phyloP scores from a whole-genome alignment of 768 basidiomycete genomes.

The Auricularia cornea region DNA sequence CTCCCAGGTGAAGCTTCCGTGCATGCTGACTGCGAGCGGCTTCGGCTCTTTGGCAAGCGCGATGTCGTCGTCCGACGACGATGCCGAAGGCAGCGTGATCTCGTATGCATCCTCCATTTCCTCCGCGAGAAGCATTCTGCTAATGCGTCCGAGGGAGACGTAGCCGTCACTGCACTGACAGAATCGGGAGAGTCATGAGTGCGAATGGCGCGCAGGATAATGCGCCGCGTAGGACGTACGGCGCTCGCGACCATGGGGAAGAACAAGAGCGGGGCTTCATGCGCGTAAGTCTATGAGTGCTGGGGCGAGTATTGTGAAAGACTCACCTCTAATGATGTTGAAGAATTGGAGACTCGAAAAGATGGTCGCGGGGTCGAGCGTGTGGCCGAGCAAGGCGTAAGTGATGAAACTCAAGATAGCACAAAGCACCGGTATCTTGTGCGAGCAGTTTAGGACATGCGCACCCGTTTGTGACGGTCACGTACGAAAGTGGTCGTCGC shows the following conservation, averaged over 20 bases:
- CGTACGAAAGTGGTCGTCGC: not conserved
- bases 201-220: not conserved
- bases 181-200: not conserved
- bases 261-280: not conserved
- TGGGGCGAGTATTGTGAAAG: too few species aligned
- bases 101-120: conserved; percentile 41
- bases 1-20: conserved; percentile 50
- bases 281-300: too few species aligned
- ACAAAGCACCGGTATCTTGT: conserved; percentile 38
- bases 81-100: conserved; percentile 26
- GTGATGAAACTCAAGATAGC: conserved; percentile 41
- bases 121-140: conserved; percentile 43
- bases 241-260: conserved; percentile 1
- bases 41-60: conserved; percentile 9
- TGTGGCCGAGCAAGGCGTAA: conserved; percentile 49
- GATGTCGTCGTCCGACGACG: conserved; percentile 8
- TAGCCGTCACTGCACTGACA: conserved; percentile 38
- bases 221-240: not conserved
- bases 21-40: not conserved
- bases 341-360: conserved; percentile 53
- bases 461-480: conserved; percentile 28
- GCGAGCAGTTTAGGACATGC: conserved; percentile 31
- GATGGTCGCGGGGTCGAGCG: conserved; percentile 44
- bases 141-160: conserved; percentile 42
- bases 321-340: conserved; percentile 31